These are phyloP conservation scores for Starmera dryadoides DNA, from an alignment of 805 yeast species.

Conservation along the genomic window DNA sequence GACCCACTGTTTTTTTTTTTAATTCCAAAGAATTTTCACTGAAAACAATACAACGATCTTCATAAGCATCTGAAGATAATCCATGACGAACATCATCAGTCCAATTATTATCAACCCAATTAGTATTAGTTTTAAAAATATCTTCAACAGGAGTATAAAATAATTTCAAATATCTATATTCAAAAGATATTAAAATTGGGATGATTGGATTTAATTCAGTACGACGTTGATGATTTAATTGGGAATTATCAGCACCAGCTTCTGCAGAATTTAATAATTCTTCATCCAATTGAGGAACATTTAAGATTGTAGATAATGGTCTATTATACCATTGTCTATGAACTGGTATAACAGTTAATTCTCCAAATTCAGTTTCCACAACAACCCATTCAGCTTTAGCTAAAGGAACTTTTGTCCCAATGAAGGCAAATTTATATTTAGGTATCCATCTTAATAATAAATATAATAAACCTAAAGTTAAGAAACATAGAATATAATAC, in stretches of 20 bases:
- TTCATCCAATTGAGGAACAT: slow-evolving; percentile 22
- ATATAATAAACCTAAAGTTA: slow-evolving; percentile 68
- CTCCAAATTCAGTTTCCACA: slow-evolving; percentile 91
- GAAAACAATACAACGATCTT: slow-evolving; percentile 66
- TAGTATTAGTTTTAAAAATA: slow-evolving; percentile 71
- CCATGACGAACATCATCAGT: slow-evolving; percentile 54
- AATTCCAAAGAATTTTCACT: slow-evolving; percentile 72
- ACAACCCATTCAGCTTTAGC: slow-evolving; percentile 91
- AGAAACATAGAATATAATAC: slow-evolving; percentile 47
- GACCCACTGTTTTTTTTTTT: slow-evolving; percentile 57
- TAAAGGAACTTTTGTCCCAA: slow-evolving; percentile 60
- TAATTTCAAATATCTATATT: slow-evolving; percentile 77
- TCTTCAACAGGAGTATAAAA: slow-evolving; percentile 85
- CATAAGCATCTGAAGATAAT: slow-evolving; percentile 57
- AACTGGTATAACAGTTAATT: slow-evolving; percentile 55
- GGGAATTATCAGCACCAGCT: too few relatives aligned
- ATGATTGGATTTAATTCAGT: slow-evolving; percentile 33
- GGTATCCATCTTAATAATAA: slow-evolving; percentile 84
- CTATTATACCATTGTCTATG: slow-evolving; percentile 58
- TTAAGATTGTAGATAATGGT: slow-evolving; percentile 62
- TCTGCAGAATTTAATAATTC: slow-evolving; percentile 7
- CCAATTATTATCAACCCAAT: slow-evolving; percentile 88
- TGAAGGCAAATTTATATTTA: slow-evolving; percentile 53
- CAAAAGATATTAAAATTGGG: slow-evolving; percentile 63
- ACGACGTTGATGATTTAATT: too few relatives aligned